A percentile compares a stretch with the other conserved stretches of the same genome.
phyloP scores from a whole-genome alignment of 2,329 filamentous ascomycete species.

The Botrytis pseudocinerea region DNA sequence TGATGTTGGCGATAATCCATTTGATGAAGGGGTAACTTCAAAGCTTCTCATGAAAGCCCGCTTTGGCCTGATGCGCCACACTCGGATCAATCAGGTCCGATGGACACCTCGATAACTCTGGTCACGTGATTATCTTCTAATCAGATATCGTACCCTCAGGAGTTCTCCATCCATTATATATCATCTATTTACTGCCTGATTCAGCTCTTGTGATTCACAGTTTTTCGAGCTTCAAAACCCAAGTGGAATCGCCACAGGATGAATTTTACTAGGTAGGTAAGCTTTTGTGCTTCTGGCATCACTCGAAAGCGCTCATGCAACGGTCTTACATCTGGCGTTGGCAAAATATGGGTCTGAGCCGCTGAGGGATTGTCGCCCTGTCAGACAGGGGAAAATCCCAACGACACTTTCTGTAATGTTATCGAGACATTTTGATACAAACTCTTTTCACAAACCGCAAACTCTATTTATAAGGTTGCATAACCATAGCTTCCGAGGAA shows the following conservation, averaged over 20 bases:
- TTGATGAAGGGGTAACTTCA: constrained; percentile 7
- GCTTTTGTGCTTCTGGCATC: background rate
- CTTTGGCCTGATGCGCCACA: background rate
- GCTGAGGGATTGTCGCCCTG: background rate
- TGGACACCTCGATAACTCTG: rapidly evolving
- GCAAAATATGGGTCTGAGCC: background rate
- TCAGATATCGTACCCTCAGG: background rate
- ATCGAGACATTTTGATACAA: background rate
- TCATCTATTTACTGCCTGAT: background rate
- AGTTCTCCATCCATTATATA: background rate
- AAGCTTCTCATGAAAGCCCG: background rate
- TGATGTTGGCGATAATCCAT: background rate
- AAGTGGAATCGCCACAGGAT: background rate
- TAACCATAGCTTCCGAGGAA: background rate
- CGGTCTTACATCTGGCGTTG: constrained; percentile 1
- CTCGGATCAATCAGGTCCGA: background rate
- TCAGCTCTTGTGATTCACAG: background rate
- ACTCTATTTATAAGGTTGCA: background rate
- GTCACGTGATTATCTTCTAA: rapidly evolving
- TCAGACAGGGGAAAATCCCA: background rate
- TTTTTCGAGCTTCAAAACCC: background rate
- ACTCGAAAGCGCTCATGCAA: background rate
- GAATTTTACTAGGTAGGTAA: background rate
- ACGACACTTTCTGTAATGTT: background rate
- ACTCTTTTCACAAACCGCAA: background rate